Conservation (phyloP, 805 yeast species). For the Nakazawaea anatomiae region DNA sequence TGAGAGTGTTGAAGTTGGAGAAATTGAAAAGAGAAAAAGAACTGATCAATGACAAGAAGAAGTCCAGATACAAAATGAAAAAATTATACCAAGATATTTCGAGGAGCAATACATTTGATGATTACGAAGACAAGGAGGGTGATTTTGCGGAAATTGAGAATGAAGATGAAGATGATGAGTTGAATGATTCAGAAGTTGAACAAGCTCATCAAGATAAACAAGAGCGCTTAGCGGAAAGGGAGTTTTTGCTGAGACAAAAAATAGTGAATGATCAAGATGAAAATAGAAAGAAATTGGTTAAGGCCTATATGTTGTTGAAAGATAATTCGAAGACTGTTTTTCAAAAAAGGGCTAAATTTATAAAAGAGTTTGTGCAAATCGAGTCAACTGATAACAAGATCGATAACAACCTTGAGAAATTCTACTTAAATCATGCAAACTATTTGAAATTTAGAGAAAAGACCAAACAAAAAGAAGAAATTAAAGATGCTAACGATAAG, state of each 20-base stretch:
- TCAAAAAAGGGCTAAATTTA: slow-evolving; percentile 17
- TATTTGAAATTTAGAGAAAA: slow-evolving; percentile 34
- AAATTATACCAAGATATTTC: slow-evolving; percentile 28
- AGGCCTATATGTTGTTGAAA: slow-evolving; percentile 28
- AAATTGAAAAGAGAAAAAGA: slow-evolving; percentile 44
- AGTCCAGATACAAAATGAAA: slow-evolving; percentile 42
- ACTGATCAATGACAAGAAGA: slow-evolving; percentile 38
- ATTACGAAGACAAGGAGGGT: slow-evolving; percentile 17
- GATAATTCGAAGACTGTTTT: slow-evolving; percentile 18
- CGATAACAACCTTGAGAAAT: slow-evolving; percentile 23
- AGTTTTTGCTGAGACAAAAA: slow-evolving; percentile 12
- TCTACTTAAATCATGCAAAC: slow-evolving; percentile 36
- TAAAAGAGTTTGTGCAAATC: slow-evolving; percentile 23
- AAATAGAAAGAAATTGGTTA: slow-evolving; percentile 23
- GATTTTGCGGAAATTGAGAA: slow-evolving; percentile 19
- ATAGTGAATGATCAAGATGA: slow-evolving; percentile 19
- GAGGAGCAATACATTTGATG: slow-evolving; percentile 13
- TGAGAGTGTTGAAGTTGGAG: slow-evolving; percentile 48
- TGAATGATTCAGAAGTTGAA: slow-evolving; percentile 18
- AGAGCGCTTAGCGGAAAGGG: slow-evolving; percentile 14
- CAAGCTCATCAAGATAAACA: slow-evolving; percentile 17
- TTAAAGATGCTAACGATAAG: slow-evolving; percentile 28
- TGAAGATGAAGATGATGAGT: slow-evolving; percentile 23
- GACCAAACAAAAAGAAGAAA: slow-evolving; percentile 37
- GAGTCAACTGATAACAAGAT: slow-evolving; percentile 22